Evolutionary conservation across 1,284 basidiomycete genomes (phyloP).

Genomic region (Malassezia sympodialis): DNA sequence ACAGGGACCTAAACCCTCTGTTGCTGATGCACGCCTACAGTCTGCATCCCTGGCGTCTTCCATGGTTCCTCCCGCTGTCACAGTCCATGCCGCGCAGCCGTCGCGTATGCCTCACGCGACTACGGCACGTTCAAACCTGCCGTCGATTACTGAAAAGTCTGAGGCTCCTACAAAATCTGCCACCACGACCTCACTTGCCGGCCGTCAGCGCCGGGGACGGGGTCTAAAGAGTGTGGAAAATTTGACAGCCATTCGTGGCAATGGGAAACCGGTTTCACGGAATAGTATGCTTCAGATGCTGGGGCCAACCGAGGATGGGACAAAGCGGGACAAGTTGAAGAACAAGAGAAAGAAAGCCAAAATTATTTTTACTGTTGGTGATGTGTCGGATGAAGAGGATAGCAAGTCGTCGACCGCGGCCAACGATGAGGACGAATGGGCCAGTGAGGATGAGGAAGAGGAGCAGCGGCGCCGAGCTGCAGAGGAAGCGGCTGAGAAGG

Average conservation of each 20-base stretch:
- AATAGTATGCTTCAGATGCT: slow-evolving; percentile 1
- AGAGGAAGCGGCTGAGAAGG: slow-evolving; percentile 39
- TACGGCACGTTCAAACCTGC: neutral
- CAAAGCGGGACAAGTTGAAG: neutral
- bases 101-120: neutral
- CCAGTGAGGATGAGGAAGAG: slow-evolving; percentile 46
- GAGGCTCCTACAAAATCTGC: neutral
- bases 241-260: neutral
- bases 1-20: neutral
- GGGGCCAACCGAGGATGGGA: neutral
- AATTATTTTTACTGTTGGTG: slow-evolving; percentile 37
- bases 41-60: neutral
- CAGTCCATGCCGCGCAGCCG: too few species aligned
- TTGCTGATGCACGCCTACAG: neutral
- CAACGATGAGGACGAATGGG: slow-evolving; percentile 44
- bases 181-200: neutral
- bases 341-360: slow-evolving; percentile 17
- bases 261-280: neutral
- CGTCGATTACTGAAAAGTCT: neutral
- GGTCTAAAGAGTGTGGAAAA: neutral
- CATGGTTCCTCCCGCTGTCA: neutral
- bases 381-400: slow-evolving; percentile 31
- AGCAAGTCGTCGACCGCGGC: slow-evolving; percentile 7
- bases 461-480: slow-evolving; percentile 31
- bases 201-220: neutral